Base-by-base conservation (phyloP, 345 rosid species). In the Turritis glabra region DNA sequence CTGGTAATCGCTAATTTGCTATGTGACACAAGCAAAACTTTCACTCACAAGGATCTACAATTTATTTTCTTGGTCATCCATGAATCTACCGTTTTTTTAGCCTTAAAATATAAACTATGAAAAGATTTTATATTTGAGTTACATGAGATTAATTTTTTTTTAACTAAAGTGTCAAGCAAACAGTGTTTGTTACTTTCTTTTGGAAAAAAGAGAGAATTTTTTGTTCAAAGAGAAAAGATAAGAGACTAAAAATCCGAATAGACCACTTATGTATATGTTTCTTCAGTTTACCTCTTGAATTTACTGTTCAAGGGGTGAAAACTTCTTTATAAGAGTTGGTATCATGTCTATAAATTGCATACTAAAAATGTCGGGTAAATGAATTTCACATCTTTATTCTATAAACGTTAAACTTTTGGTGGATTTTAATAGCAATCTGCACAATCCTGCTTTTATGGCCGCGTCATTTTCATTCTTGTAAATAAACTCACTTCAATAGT, bases 341-440 rank as follows among this genome's bases (percentile, higher is more conserved):
- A 46, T 33, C 22, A 25, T 55, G 66, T 64, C 77, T 55, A 44
- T 17, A 18, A 17, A 55, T 56, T 56, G 43, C 41, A 46, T 56
- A 46, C 78, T 46, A 74, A 32, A 74, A 65, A 74, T 47, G 57
- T 32, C 29, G 27, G 38, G 71, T 43, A 54, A 53, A 64, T 73
- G 57, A 64, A 54, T 21, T 63, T 64, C 30, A 33, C 65, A 65
- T 74, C 32, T 65, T 63, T 46, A 33, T 5, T 54, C 33, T 17
- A 73, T 26, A 63, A 29, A 53, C 14, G 22, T 44, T 23, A 44
- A 43, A 43, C n/a, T 12, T 12, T 10, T 41, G 21, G 35, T 53
- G 37, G 46, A 30, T 72, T 62, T 35, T 17, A 25, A 25, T 72
- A 50, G 15, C 50, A 50, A 37, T 17, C 22, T 26, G 27, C 35